Evolutionary conservation across 768 basidiomycete genomes (phyloP).

Genomic region (Clitopilus passeckerianus): DNA sequence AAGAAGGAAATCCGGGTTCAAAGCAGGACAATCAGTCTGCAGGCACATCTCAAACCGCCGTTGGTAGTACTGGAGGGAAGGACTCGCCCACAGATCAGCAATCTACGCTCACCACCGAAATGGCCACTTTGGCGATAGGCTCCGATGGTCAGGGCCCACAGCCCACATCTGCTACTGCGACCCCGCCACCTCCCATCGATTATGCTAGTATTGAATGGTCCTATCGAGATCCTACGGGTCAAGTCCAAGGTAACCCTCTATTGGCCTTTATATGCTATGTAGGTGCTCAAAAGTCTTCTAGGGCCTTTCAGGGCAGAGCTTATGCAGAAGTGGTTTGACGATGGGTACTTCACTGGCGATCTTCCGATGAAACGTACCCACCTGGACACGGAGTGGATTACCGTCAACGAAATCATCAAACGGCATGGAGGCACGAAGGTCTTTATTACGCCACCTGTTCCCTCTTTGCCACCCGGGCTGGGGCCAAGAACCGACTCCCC

Average conservation of each 20-base stretch:
- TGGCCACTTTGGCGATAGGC: constrained; percentile 11
- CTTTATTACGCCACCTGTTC: constrained; percentile 51
- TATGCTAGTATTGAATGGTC: constrained; percentile 75
- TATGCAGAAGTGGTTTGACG: constrained; percentile 95
- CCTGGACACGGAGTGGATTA: constrained; percentile 62
- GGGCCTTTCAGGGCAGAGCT: constrained; percentile 85
- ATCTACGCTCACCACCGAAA: constrained; percentile 4
- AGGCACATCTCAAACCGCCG: not conserved
- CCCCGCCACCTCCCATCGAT: constrained; percentile 48
- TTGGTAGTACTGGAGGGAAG: not conserved
- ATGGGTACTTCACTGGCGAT: constrained; percentile 81
- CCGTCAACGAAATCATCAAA: constrained; percentile 55
- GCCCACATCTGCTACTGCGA: constrained; percentile 12
- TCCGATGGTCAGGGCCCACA: constrained; percentile 9
- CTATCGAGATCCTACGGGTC: constrained; percentile 90
- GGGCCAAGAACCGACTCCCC: constrained; percentile 44
- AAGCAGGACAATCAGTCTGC: not conserved
- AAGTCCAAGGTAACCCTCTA: constrained; percentile 71
- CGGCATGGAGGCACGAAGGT: constrained; percentile 51
- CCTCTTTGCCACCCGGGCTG: constrained; percentile 50
- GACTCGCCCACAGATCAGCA: not conserved
- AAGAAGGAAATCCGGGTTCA: constrained; percentile 2
- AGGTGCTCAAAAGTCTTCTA: constrained; percentile 21
- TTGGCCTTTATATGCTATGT: not conserved
- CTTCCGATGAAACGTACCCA: constrained; percentile 82